A percentile compares a stretch with the other conserved stretches of the same genome.
phyloP scores from a whole-genome alignment of 495 filamentous ascomycete species.

The Trichocladium antarcticum region DNA sequence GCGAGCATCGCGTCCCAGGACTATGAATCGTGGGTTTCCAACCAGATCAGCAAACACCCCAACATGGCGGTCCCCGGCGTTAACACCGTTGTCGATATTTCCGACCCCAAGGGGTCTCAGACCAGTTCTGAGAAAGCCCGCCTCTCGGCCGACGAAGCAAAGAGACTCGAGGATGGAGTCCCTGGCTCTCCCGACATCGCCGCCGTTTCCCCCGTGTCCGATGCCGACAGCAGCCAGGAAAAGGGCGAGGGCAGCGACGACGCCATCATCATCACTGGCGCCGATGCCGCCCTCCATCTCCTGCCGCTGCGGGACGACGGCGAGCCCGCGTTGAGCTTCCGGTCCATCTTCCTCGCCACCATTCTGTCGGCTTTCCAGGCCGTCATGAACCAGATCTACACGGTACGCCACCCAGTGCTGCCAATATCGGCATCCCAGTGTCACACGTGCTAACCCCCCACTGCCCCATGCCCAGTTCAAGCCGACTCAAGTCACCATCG shows the following conservation, averaged over 20 bases:
- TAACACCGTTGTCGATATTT: neutral
- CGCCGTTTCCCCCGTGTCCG: neutral
- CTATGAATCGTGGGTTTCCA: no score
- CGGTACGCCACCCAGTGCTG: conserved; percentile 12
- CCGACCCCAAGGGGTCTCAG: neutral
- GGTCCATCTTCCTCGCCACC: conserved; percentile 35
- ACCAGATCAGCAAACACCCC: no score
- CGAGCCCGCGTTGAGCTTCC: conserved; percentile 37
- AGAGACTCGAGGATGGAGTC: neutral
- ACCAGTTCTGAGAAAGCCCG: neutral
- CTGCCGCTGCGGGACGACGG: conserved; percentile 38
- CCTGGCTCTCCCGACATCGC: neutral
- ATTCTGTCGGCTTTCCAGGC: conserved; percentile 37
- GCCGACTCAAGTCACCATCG: conserved; percentile 13
- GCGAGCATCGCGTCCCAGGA: no score
- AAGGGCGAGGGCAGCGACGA: conserved; percentile 24
- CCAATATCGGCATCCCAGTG: neutral
- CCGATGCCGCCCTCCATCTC: conserved; percentile 21
- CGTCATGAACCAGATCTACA: conserved; percentile 41
- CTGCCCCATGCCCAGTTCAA: conserved; percentile 13
- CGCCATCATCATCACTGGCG: conserved; percentile 20
- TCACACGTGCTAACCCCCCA: neutral
- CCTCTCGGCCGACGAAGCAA: neutral
- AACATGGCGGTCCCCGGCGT: neutral
- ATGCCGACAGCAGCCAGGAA: neutral